phyloP scores from a whole-genome alignment of 2,329 filamentous ascomycete species.

The Triangularia verruculosa region DNA sequence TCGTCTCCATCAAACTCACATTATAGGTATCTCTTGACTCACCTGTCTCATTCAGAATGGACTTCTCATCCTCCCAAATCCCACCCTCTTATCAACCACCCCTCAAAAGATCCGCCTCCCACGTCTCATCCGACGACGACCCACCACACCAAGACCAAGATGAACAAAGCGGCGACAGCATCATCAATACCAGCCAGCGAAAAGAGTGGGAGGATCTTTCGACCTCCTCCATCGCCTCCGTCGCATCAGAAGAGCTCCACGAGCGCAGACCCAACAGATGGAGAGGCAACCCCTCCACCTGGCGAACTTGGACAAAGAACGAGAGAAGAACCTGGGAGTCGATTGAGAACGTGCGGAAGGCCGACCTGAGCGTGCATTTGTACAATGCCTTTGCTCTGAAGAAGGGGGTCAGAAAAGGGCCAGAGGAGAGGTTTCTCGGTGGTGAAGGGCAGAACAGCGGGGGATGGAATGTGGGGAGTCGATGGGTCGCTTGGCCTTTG shows the following conservation, averaged over 20 bases:
- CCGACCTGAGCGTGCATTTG: conserved; percentile 71
- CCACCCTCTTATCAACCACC: background rate
- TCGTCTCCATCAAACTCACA: background rate
- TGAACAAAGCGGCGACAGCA: background rate
- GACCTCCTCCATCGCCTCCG: background rate
- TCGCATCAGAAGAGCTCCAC: conserved; percentile 37
- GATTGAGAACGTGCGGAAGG: conserved; percentile 59
- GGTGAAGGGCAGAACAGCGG: conserved; percentile 25
- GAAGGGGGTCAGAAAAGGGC: conserved; percentile 9
- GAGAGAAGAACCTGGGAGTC: conserved; percentile 63
- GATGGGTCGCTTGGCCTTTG: conserved; percentile 78
- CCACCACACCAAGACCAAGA: background rate
- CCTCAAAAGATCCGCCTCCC: background rate
- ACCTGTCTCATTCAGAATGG: background rate
- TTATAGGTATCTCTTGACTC: background rate
- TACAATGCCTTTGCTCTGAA: conserved; percentile 73
- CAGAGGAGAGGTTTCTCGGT: conserved; percentile 1
- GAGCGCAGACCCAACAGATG: conserved; percentile 67
- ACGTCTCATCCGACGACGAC: background rate
- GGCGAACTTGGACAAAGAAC: conserved; percentile 58
- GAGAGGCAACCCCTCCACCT: conserved; percentile 63
- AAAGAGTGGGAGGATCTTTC: conserved; percentile 4
- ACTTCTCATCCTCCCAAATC: background rate
- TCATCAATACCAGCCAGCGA: background rate
- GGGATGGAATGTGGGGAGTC: conserved; percentile 31